A percentile compares a stretch with the other conserved stretches of the same genome.
Conservation (phyloP, 2,329 filamentous ascomycete species). For the Tolypocladium nubicola region DNA sequence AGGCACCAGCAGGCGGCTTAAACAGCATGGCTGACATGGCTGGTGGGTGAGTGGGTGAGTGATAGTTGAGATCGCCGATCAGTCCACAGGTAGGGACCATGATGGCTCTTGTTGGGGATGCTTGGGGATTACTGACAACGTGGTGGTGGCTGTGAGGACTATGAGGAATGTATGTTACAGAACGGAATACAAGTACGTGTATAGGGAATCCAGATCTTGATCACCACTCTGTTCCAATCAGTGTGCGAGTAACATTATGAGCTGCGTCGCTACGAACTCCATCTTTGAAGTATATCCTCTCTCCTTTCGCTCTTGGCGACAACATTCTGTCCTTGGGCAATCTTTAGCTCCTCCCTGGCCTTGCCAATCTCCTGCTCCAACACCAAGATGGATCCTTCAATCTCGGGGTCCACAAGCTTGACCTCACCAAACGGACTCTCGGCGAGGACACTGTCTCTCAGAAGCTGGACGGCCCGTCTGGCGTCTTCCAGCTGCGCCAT, state of each 20-base stretch:
- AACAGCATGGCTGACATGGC: no score
- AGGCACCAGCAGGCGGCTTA: no score
- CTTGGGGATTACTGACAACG: no score
- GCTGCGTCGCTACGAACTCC: conserved; percentile 9
- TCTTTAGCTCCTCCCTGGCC: conserved; percentile 25
- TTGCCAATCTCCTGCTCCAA: conserved; percentile 33
- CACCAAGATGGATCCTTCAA: conserved; percentile 38
- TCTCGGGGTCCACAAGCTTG: conserved; percentile 40
- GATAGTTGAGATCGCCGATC: no score
- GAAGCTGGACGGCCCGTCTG: conserved; percentile 33
- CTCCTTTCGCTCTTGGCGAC: conserved; percentile 32
- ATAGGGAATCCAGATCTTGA: background rate
- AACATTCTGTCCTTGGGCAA: conserved; percentile 24
- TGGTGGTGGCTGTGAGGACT: no score
- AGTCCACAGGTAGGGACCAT: no score
- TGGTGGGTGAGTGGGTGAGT: no score
- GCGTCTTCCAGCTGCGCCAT: conserved; percentile 35
- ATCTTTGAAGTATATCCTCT: conserved; percentile 33
- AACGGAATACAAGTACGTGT: no score
- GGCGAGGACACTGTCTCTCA: conserved; percentile 40
- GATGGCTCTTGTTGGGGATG: no score
- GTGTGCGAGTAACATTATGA: background rate
- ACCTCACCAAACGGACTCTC: conserved; percentile 40
- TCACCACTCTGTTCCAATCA: background rate
- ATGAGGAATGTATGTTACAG: no score